Evolutionary conservation across 345 rosid species (phyloP).

Genomic region (Sisymbrium altissimum): DNA sequence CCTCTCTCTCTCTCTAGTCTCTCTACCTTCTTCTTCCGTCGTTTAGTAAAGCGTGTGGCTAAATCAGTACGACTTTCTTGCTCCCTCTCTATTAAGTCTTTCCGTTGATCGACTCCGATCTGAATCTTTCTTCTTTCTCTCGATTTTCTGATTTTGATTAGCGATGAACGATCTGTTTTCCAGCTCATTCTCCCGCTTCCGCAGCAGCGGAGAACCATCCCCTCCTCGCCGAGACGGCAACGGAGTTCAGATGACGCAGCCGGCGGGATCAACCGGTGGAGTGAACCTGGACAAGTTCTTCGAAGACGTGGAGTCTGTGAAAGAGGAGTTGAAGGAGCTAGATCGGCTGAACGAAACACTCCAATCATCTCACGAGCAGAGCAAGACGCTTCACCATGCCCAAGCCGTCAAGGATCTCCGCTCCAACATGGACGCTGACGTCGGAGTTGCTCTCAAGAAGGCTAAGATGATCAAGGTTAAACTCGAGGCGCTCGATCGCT

Average conservation of each 20-base stretch:
- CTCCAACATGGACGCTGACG: constrained; percentile 80
- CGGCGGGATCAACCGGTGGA: constrained; percentile 43
- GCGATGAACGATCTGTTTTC: constrained; percentile 80
- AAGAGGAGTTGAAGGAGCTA: constrained; percentile 73
- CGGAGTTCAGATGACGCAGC: constrained; percentile 30
- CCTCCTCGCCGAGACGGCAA: constrained; percentile 42
- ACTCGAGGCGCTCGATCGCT: constrained; percentile 81
- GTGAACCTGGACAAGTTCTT: constrained; percentile 84
- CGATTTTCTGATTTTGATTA: neutral
- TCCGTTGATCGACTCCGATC: constrained; percentile 6
- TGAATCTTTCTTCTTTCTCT: constrained; percentile 1
- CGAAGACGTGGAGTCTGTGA: constrained; percentile 74
- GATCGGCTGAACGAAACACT: constrained; percentile 59
- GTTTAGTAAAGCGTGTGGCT: constrained; percentile 15
- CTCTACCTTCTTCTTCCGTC: neutral
- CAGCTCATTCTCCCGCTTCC: constrained; percentile 64
- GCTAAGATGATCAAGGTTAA: constrained; percentile 79
- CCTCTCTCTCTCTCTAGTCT: too few species aligned
- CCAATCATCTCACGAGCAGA: constrained; percentile 74
- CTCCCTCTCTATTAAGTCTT: neutral
- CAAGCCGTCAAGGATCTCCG: constrained; percentile 73
- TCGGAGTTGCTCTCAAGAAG: constrained; percentile 64
- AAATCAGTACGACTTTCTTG: constrained; percentile 23
- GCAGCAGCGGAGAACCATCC: constrained; percentile 41
- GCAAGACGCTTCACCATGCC: constrained; percentile 84